Evolutionary conservation across 2,329 filamentous ascomycete species (phyloP), one percentile per base, ranked within the genome.

Genomic region (Canariomyces notabilis): DNA sequence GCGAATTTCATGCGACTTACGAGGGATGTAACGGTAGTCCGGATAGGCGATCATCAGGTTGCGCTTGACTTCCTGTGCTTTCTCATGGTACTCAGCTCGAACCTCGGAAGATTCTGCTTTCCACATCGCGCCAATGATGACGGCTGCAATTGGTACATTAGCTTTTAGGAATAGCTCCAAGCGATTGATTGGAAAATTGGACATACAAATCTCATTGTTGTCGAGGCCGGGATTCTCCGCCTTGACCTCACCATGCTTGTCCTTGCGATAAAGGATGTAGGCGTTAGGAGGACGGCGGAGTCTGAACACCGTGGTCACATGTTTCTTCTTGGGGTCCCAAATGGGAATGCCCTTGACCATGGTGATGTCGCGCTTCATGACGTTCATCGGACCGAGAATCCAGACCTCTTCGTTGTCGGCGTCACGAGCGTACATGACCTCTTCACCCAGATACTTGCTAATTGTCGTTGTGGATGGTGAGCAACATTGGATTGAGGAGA

Each of bases 251-350:
- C 55, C 55, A 52, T 70, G 67, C 20, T 62, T 58, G 26, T 68
- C 65, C 49, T 66, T 66, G 50, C 68, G 68, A 39, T 69, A 71
- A 15, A 71, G 53, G 32, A 71, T 70, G 58, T 65, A 71, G 5
- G 67, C 65, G 51, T 71, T 71, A 14, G 66, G 63, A 20, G 68
- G 68, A 6, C 67, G 65, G 16, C 62, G 65, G 38, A 69, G 60
- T 49, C 62, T 49, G n/a, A 31, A 34, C 23, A 45, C 18, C 21
- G 23, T 31, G 7, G 22, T 19, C 23, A 44, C 22, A 45, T 53
- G 42, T 31, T 38, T 49, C 43, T 41, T 47, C 41, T 48, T 44
- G 12, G 46, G 50, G 18, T 52, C 50, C 50, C 50, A 55, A 31
- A 50, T 40, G 9, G 48, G 38, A 4, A 42, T 31, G 11, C 37